Evolutionary conservation across 495 filamentous ascomycete genomes (phyloP).

Genomic region (Eremomyces bilateralis): DNA sequence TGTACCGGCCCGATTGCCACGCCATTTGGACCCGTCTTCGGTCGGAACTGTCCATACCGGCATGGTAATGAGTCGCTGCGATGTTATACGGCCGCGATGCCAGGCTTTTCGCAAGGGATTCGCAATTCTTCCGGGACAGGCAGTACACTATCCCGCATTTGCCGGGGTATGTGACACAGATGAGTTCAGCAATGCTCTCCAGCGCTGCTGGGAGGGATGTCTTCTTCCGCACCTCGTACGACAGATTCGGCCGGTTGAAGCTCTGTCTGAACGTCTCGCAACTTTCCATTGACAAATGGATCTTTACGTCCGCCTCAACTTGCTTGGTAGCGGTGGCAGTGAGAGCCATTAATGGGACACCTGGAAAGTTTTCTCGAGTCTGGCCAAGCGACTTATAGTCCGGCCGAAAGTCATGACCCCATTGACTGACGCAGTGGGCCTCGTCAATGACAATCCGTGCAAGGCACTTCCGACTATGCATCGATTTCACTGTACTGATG

Average conservation of each 20-base stretch:
- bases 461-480: conserved; percentile 44
- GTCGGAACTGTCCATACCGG: conserved; percentile 39
- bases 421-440: conserved; percentile 95
- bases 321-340: conserved; percentile 90
- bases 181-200: conserved; percentile 46
- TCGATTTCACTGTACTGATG: conserved; percentile 31
- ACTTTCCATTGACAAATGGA: conserved; percentile 58
- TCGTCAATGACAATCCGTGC: conserved; percentile 93
- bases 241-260: conserved; percentile 84
- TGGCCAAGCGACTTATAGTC: conserved; percentile 79
- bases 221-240: conserved; percentile 54
- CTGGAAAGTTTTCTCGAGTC: conserved; percentile 42
- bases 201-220: conserved; percentile 34
- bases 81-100: conserved; percentile 35
- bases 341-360: conserved; percentile 77
- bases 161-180: conserved; percentile 37
- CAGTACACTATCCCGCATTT: conserved; percentile 92
- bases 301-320: conserved; percentile 73
- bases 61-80: conserved; percentile 69
- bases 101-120: conserved; percentile 53
- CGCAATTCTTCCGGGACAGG: conserved; percentile 62
- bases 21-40: conserved; percentile 46
- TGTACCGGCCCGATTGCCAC: conserved; percentile 59
- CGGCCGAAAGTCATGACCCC: conserved; percentile 95
- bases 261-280: conserved; percentile 69